Evolutionary conservation across 495 filamentous ascomycete genomes (phyloP), one percentile per base, ranked within the genome.

Genomic region (Talaromyces borbonicus): DNA sequence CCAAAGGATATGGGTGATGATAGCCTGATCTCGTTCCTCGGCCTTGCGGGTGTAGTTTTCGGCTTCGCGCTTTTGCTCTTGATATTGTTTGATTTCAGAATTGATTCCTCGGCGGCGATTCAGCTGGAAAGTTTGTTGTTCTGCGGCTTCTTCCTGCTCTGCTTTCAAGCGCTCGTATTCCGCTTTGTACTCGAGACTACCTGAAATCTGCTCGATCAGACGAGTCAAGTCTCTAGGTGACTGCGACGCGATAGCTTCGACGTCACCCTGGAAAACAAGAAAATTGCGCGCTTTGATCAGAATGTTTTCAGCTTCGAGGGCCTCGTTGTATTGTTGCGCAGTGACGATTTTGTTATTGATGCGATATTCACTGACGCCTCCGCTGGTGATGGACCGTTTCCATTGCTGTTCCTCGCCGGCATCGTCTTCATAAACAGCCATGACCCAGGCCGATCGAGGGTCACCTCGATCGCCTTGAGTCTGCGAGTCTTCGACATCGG

Each of bases 381-480:
- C 73, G 57, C 75, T 85, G 12, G 92, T 95, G 57, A 99, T 97
- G 43, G 80, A 80, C 36, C 92, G 85, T 64, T 94, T 95, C 92
- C 92, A 99, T 56, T 81, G 77, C 53, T 95, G 88, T 62, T 94
- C 86, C 49, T 97, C 90, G 26, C 90, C 90, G 2, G 88, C 89
- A 62, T 97, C 92, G 53, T 99, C 92, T 59, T 96, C 90, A 64
- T 96, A 99, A 26, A 97, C 89, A 6, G 92, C 92, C 89, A 94
- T 96, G 3, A 99, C 92, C 90, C 90, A 99, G 3, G 92, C 92
- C 5, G 82, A 88, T 54, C 85, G 87, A 1, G 92, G 93, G 51
- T 97, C 90, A 51, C 78, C 74, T 31, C 78, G 69, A 40, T 68
- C 65, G 27, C 70, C 69, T 25, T 73, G 69, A 30, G 73, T 70